Conservation (phyloP, 1,139 yeast species). For the Pichia sp. region DNA sequence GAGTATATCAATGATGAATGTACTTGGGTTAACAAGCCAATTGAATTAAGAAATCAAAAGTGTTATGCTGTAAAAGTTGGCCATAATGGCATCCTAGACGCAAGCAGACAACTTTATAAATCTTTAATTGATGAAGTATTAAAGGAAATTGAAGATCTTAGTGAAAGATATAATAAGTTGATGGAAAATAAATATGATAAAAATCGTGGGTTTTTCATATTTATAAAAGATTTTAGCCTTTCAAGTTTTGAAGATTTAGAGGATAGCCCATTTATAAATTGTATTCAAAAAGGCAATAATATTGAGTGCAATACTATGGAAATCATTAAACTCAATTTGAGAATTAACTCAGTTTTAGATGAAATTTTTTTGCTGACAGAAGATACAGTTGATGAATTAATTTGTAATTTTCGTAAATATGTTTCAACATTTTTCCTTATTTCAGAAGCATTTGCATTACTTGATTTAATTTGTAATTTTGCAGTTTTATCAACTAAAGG, state of each 20-base stretch:
- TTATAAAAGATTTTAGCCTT: conserved; percentile 21
- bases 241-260: conserved; percentile 1
- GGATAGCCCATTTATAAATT: conserved; percentile 31
- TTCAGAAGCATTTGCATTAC: conserved; percentile 39
- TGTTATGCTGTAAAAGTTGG: conserved; percentile 41
- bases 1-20: conserved; percentile 37
- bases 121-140: conserved; percentile 34
- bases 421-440: conserved; percentile 37
- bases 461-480: conserved; percentile 38
- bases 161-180: conserved; percentile 22
- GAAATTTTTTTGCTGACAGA: conserved; percentile 40
- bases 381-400: conserved; percentile 32
- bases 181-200: conserved; percentile 34
- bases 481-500: conserved; percentile 24
- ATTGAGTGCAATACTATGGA: conserved; percentile 39
- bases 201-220: conserved; percentile 36
- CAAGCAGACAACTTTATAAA: conserved; percentile 38
- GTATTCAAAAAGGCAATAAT: conserved; percentile 28
- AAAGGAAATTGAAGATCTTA: conserved; percentile 23
- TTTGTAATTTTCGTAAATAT: conserved; percentile 26
- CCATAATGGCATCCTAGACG: conserved; percentile 40
- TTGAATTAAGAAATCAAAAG: conserved; percentile 39
- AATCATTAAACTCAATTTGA: conserved; percentile 36
- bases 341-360: conserved; percentile 34
- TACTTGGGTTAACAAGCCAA: conserved; percentile 34